phyloP scores from a whole-genome alignment of 2,329 filamentous ascomycete species.

The Huntiella savannae region DNA sequence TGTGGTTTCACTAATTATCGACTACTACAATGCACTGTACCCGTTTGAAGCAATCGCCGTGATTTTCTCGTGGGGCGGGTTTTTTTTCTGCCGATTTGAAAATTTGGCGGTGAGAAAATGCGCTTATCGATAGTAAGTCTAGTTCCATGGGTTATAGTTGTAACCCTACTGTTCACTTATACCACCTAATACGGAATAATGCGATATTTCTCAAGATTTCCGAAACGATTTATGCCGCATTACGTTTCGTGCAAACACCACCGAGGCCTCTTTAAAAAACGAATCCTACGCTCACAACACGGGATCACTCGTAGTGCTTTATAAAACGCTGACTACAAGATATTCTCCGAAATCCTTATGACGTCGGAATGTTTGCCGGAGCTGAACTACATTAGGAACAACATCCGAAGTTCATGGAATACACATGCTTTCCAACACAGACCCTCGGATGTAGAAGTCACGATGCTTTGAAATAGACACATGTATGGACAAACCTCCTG shows the following conservation, averaged over 20 bases:
- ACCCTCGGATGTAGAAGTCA: no score
- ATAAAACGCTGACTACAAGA: no score
- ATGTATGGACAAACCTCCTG: no score
- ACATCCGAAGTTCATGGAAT: no score
- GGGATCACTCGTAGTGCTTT: neutral
- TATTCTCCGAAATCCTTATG: no score
- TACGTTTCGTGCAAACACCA: neutral
- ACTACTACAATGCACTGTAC: neutral
- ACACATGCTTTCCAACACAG: no score
- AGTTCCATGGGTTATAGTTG: neutral
- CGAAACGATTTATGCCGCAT: neutral
- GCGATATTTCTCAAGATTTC: neutral
- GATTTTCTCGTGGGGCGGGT: neutral
- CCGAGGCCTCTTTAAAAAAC: neutral
- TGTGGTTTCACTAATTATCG: neutral
- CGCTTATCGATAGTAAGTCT: neutral
- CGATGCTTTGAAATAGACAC: no score
- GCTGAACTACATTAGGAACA: no score
- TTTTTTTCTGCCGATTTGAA: neutral
- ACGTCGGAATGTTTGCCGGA: no score
- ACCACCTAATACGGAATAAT: neutral
- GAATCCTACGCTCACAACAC: neutral
- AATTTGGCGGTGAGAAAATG: neutral
- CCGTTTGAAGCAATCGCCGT: neutral
- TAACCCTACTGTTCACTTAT: no score